Percentiles rank a stretch among this genome's conserved stretches.
Conservation (phyloP, 129 eudicot genomes). For the Calendula officinalis region DNA sequence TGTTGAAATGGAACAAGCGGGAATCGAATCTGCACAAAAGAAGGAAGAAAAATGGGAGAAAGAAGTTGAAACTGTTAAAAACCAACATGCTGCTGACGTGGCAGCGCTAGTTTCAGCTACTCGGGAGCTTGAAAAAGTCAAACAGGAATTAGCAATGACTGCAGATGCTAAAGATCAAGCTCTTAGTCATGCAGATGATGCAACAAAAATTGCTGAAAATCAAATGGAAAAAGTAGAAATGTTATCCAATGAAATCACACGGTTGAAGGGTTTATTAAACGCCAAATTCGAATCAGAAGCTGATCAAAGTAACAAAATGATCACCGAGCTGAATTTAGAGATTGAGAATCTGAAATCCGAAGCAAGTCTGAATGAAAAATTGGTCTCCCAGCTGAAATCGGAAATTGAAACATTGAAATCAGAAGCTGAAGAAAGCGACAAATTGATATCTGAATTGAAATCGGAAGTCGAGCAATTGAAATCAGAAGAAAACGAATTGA, state of each 20-base stretch:
- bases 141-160: slow-evolving; percentile 74
- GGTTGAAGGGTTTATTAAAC: slow-evolving; percentile 67
- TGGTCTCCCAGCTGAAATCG: slow-evolving; percentile 44
- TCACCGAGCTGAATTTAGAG: slow-evolving; percentile 50
- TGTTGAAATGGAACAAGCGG: slow-evolving; percentile 89
- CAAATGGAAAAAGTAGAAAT: slow-evolving; percentile 73
- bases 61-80: slow-evolving; percentile 69
- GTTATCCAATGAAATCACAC: slow-evolving; percentile 64
- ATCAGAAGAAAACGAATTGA: slow-evolving; percentile 38
- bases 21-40: slow-evolving; percentile 82
- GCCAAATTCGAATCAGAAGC: slow-evolving; percentile 51
- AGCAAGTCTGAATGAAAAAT: slow-evolving; percentile 16
- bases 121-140: slow-evolving; percentile 76
- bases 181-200: slow-evolving; percentile 87
- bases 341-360: slow-evolving; percentile 43
- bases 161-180: slow-evolving; percentile 83
- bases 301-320: slow-evolving; percentile 46
- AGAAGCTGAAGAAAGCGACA: slow-evolving; percentile 46
- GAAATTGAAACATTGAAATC: slow-evolving; percentile 58
- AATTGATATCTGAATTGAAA: slow-evolving; percentile 32
- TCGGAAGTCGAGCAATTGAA: slow-evolving; percentile 27
- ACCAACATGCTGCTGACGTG: slow-evolving; percentile 72
- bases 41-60: slow-evolving; percentile 78
- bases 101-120: slow-evolving; percentile 77
- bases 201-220: slow-evolving; percentile 82